These are phyloP conservation scores for Apodospora peruviana DNA, from an alignment of 495 filamentous ascomycete species.

Conservation along the genomic window DNA sequence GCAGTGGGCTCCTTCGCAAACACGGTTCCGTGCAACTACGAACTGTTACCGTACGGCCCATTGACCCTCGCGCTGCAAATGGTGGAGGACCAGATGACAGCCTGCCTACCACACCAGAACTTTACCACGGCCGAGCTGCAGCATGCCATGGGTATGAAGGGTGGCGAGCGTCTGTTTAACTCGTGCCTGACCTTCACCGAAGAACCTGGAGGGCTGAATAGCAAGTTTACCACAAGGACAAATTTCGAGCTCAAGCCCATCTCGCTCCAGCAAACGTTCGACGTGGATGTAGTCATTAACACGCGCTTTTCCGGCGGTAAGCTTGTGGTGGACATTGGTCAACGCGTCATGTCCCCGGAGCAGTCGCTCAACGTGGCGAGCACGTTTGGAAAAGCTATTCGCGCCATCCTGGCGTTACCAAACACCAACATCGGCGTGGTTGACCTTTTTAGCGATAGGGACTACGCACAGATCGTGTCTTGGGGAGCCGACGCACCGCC, in stretches of 20 bases:
- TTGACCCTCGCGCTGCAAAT: conserved; percentile 26
- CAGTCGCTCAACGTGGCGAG: conserved; percentile 36
- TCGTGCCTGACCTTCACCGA: conserved; percentile 42
- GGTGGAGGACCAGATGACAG: conserved; percentile 28
- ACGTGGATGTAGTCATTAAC: conserved; percentile 37
- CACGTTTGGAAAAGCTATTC: conserved; percentile 39
- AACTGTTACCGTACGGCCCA: conserved; percentile 23
- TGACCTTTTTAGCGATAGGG: conserved; percentile 39
- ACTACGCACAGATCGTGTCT: conserved; percentile 38
- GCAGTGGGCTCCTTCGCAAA: conserved; percentile 42
- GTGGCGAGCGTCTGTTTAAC: conserved; percentile 37
- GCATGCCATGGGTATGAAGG: conserved; percentile 37
- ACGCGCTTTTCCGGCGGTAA: conserved; percentile 30
- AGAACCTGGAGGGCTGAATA: conserved; percentile 29
- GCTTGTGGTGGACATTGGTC: conserved; percentile 37
- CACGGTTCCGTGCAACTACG: conserved; percentile 29
- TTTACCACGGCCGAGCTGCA: conserved; percentile 37
- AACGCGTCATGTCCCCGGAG: conserved; percentile 34
- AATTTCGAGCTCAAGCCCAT: conserved; percentile 29
- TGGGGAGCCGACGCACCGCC: conserved; percentile 26
- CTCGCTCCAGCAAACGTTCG: conserved; percentile 38
- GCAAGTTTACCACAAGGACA: conserved; percentile 29
- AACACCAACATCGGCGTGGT: conserved; percentile 28
- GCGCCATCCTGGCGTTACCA: conserved; percentile 32
- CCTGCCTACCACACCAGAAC: conserved; percentile 34